Base-by-base conservation (phyloP, 1,284 basidiomycete species). In the Marasmius fiardii region DNA sequence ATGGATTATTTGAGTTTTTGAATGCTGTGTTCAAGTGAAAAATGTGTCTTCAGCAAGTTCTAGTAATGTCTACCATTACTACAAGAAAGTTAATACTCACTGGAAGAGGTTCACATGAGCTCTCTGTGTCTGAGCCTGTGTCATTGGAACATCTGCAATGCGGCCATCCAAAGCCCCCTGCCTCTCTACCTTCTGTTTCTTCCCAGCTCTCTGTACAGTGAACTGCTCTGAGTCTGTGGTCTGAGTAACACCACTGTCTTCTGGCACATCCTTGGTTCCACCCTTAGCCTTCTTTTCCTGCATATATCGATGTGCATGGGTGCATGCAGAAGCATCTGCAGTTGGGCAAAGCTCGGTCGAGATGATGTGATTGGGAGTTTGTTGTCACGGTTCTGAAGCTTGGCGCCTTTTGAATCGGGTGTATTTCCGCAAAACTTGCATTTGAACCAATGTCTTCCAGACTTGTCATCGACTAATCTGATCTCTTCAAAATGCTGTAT, bases 381-480 rank as follows among this genome's bases (percentile, higher is more conserved):
- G 51, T 64, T 60, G 21, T 66, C 63, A 7, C 58, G 53, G 14
- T 57, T 52, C 44, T 66, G 61, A 3, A 66, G 55, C 8, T 16
- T 12, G 4, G 53, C 50, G 18, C 49, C 57, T 3, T 61, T 52
- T 10, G 55, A 54, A 48, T 61, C 24, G 4, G 43, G 43, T 45
- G 21, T 5, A 21, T 45, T 18, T 5, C 43, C 31, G 21, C 50
- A 51, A n/a, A 11, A 51, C 20, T 23, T 51, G n/a, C 50, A 51
- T 33, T 51, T 37, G 50, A 14, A 37, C 4, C 14, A 21, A 33
- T 51, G 24, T 3, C 18, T 31, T 16, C 16, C 4, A 20, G 31
- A 35, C 18, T 39, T 51, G 23, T 51, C 37, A 12, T 7, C 33
- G 11, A 51, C 5, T 8, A 3, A 3, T 5, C 37, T 14, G 16